phyloP scores from a whole-genome alignment of 352 stramenopile species.

The Pythium rishiriense region DNA sequence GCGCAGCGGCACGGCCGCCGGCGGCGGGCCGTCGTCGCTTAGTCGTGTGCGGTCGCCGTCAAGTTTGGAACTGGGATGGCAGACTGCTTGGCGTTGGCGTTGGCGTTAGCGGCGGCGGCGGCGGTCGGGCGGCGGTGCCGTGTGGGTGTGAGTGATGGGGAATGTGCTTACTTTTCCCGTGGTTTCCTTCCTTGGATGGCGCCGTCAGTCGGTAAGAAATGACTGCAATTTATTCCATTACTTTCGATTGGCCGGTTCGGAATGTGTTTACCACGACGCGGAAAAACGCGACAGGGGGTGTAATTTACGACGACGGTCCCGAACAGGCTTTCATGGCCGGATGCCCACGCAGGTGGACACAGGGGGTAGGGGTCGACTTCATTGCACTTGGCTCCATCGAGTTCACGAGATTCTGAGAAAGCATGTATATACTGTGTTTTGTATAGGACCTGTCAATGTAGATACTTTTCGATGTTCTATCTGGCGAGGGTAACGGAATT shows the following conservation, averaged over 20 bases:
- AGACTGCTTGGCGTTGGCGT: not conserved
- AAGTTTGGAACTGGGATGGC: not conserved
- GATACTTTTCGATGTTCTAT: not conserved
- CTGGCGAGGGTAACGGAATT: not conserved
- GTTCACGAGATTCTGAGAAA: slow-evolving; percentile 7
- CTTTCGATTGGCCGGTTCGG: not conserved
- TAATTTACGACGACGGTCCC: slow-evolving; percentile 14
- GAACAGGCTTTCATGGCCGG: slow-evolving; percentile 14
- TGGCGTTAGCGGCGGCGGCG: not conserved
- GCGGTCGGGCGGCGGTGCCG: not conserved
- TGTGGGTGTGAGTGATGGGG: not conserved
- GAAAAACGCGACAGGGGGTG: slow-evolving; percentile 15
- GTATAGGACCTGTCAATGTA: not conserved
- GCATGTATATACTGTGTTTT: not conserved
- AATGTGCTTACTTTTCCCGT: not conserved
- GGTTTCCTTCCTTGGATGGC: slow-evolving; percentile 8
- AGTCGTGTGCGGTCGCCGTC: not conserved
- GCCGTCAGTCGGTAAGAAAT: slow-evolving; percentile 7
- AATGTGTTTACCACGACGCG: slow-evolving; percentile 11
- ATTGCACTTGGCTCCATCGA: slow-evolving; percentile 10
- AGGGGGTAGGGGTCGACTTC: not conserved
- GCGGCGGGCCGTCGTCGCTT: too few relatives aligned
- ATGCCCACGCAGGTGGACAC: not conserved
- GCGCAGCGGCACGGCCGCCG: too few relatives aligned
- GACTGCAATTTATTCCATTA: slow-evolving; percentile 12